Evolutionary conservation across 2,329 filamentous ascomycete genomes (phyloP).

Genomic region (Colletotrichum karsti): DNA sequence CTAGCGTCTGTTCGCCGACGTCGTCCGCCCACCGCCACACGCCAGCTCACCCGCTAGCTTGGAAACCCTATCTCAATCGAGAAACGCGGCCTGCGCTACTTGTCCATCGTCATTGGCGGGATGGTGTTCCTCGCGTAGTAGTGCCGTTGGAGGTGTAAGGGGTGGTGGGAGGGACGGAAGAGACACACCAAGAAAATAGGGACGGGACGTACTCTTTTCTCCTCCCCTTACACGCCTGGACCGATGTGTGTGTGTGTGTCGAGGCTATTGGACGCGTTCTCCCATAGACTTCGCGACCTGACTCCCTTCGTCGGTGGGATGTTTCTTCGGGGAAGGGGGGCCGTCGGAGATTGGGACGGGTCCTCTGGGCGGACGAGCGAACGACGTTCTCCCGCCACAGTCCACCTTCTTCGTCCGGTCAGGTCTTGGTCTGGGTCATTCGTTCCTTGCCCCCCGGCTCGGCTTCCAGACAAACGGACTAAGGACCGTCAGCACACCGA

Average conservation of each 20-base stretch:
- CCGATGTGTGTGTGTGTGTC: neutral
- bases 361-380: neutral
- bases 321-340: neutral
- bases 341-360: neutral
- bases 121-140: neutral
- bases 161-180: neutral
- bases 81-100: neutral
- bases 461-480: neutral
- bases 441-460: neutral
- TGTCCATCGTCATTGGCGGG: neutral
- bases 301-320: neutral
- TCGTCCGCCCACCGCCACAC: constrained; percentile 15
- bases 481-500: too few species aligned
- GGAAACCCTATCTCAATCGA: constrained; percentile 11
- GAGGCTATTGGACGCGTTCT: neutral
- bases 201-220: neutral
- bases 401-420: neutral
- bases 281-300: neutral
- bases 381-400: neutral
- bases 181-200: too few species aligned
- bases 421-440: neutral
- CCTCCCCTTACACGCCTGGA: neutral
- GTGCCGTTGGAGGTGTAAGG: neutral
- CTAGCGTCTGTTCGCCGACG: constrained; percentile 27
- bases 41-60: constrained; percentile 2